Evolutionary conservation across 1,284 basidiomycete species (phyloP), one percentile per base, ranked within the genome.

Genomic region (Hymenochaete sp.): DNA sequence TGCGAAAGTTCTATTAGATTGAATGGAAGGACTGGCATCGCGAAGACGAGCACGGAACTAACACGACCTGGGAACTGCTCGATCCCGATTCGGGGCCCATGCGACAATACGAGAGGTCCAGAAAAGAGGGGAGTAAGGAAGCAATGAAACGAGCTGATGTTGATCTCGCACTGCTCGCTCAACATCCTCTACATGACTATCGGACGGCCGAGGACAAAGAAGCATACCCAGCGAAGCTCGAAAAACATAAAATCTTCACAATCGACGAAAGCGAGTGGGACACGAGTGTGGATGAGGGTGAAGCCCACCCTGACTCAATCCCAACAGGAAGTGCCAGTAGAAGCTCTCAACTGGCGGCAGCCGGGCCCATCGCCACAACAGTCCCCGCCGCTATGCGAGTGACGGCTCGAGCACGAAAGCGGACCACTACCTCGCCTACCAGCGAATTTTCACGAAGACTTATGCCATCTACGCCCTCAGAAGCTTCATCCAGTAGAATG

Each of bases 11-110:
- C 9, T 14, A 25, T 16, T 21, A 48, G 47, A 26, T 48, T n/a
- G 36, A 48, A 31, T 48, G 47, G 47, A 42, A 43, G 19, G 37
- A 37, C 7, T 48, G 47, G 47, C 14, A 48, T 4, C 47, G 47
- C 24, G 6, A 28, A 8, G 47, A 48, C n/a, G n/a, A n/a, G n/a
- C n/a, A n/a, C 27, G 42, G 42, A 27, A 44, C 47, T n/a, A 44
- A 35, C 21, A 48, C 47, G 2, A 48, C 47, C 24, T 48, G 47
- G 47, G 28, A 31, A 14, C n/a, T n/a, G n/a, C n/a, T n/a, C n/a
- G n/a, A n/a, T n/a, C n/a, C 38, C 19, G n/a, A 7, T 13, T 5
- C 11, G 13, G 21, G 16, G 10, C 19, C 11, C 26, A 3, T 39
- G n/a, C n/a, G n/a, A n/a, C n/a, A 38, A 21, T n/a, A n/a, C n/a